Conservation (phyloP, 2,329 filamentous ascomycete genomes). For the Fusarium ramigenum region DNA sequence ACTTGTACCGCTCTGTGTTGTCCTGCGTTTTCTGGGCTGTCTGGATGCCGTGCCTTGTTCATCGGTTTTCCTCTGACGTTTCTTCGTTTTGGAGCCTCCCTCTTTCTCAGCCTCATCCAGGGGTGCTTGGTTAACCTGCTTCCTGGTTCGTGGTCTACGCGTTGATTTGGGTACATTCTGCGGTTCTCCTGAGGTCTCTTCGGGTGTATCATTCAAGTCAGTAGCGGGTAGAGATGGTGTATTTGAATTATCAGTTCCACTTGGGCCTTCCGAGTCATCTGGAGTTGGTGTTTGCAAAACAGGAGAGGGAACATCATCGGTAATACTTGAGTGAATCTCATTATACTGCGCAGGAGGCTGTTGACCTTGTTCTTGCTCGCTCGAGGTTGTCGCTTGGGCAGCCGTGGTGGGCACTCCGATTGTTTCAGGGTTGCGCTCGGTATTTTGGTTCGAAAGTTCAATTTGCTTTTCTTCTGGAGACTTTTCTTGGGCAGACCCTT, state of each 20-base stretch:
- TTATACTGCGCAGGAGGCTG: background rate
- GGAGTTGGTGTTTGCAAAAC: constrained; percentile 22
- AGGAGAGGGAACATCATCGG: background rate
- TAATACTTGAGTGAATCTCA: background rate
- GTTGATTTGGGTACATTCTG: constrained; percentile 9
- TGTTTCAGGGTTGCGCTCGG: background rate
- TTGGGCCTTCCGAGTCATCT: constrained; percentile 23
- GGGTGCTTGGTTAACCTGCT: constrained; percentile 12
- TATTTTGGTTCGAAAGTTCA: background rate
- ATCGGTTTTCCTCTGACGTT: constrained; percentile 47
- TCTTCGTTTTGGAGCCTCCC: constrained; percentile 42
- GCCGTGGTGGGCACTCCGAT: background rate
- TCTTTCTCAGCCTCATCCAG: constrained; percentile 31
- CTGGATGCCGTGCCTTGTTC: constrained; percentile 32
- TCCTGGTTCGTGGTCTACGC: constrained; percentile 33
- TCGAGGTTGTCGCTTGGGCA: constrained; percentile 5
- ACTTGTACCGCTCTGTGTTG: constrained; percentile 38
- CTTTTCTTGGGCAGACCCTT: background rate
- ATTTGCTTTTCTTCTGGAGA: background rate
- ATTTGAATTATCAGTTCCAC: constrained; percentile 21
- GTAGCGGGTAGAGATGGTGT: constrained; percentile 13
- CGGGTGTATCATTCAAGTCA: constrained; percentile 12
- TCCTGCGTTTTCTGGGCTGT: constrained; percentile 44
- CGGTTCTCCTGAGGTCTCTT: constrained; percentile 12
- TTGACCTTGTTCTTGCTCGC: constrained; percentile 11